Evolutionary conservation across 2,329 filamentous ascomycete species (phyloP).

Genomic region (Pestalotiopsis sp.): DNA sequence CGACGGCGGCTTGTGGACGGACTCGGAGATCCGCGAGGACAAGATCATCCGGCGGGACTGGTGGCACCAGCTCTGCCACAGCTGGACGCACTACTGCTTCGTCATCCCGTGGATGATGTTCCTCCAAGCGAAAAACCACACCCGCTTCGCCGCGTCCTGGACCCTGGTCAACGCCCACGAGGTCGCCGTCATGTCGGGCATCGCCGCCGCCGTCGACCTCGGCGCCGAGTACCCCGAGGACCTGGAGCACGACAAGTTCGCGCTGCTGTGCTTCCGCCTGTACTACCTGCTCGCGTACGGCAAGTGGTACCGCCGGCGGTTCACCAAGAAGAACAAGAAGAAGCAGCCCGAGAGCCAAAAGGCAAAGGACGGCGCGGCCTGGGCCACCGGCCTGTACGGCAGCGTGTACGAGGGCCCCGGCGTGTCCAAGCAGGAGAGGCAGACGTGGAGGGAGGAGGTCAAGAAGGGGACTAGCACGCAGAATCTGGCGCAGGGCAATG

Average conservation of each 20-base stretch:
- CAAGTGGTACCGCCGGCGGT: conserved; percentile 56
- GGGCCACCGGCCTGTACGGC: conserved; percentile 61
- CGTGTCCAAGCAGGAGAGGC: conserved; percentile 52
- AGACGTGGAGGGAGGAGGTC: conserved; percentile 49
- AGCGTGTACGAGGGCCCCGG: conserved; percentile 63
- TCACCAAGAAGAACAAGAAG: conserved; percentile 27
- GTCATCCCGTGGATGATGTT: conserved; percentile 69
- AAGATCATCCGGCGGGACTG: conserved; percentile 61
- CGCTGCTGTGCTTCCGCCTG: conserved; percentile 60
- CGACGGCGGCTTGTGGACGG: conserved; percentile 55
- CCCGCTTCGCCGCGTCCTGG: conserved; percentile 65
- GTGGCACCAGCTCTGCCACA: conserved; percentile 66
- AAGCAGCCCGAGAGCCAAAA: conserved; percentile 27
- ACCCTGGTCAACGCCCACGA: conserved; percentile 71
- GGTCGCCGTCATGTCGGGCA: conserved; percentile 67
- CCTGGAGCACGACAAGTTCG: conserved; percentile 63
- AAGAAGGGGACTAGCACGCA: conserved; percentile 36
- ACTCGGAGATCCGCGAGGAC: conserved; percentile 53
- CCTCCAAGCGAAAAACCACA: conserved; percentile 62
- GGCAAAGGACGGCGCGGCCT: conserved; percentile 53
- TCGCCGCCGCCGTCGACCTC: conserved; percentile 68
- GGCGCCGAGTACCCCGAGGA: conserved; percentile 67
- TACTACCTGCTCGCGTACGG: conserved; percentile 65
- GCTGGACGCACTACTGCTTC: conserved; percentile 59
- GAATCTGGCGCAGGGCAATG: conserved; percentile 36